Percentiles rank a stretch among this genome's conserved stretches.
Conservation (phyloP, 257 asterid genomes). For the Solanum pinnatisectum region DNA sequence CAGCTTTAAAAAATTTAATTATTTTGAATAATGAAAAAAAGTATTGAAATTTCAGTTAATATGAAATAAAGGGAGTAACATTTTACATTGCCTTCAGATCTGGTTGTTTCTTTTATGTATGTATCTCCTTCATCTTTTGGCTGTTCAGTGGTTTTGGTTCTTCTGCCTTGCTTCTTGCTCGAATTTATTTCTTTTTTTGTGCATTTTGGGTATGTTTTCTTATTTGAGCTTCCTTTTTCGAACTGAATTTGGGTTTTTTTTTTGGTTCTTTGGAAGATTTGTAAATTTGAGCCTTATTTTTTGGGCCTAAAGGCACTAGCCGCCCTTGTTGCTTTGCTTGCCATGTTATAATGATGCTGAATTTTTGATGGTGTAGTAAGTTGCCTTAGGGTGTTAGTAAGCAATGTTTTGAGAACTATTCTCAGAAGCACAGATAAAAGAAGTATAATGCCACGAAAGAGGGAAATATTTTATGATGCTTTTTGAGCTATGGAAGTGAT, state of each 20-base stretch:
- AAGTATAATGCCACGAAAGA: background rate
- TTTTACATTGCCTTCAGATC: background rate
- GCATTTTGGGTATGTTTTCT: background rate
- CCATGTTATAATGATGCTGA: background rate
- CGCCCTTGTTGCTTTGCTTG: background rate
- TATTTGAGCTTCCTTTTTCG: background rate
- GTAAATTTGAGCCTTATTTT: background rate
- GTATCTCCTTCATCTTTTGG: background rate
- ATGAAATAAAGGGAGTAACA: background rate
- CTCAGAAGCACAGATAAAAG: background rate
- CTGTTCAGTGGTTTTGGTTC: background rate
- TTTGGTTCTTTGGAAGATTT: background rate
- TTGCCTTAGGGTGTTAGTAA: background rate
- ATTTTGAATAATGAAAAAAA: too few species aligned
- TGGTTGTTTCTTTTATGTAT: background rate
- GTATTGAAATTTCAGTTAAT: too few species aligned
- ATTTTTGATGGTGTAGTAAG: background rate
- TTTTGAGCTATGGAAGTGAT: background rate
- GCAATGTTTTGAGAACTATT: background rate
- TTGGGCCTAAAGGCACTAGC: background rate
- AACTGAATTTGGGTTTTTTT: background rate
- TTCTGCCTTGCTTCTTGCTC: background rate
- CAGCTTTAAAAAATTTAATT: too few species aligned
- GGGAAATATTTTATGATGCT: background rate
- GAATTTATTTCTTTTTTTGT: background rate